These are phyloP conservation scores for Arthrobotrys megalospora DNA, from an alignment of 2,329 filamentous ascomycete genomes.

Conservation along the genomic window DNA sequence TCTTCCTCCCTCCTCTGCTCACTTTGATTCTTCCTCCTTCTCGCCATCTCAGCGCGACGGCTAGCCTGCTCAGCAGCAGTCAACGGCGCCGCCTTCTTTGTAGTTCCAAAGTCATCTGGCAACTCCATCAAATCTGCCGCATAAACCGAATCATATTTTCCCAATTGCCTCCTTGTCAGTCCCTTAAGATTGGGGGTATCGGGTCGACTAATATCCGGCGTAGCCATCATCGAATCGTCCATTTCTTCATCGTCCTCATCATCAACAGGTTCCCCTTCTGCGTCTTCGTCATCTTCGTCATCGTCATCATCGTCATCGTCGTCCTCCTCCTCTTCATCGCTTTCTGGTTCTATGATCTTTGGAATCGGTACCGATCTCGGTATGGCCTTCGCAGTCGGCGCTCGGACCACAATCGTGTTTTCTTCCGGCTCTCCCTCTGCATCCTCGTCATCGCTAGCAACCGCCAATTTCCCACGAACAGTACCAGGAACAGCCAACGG, in stretches of 20 bases:
- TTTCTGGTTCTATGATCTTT: slow-evolving; percentile 41
- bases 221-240: slow-evolving; percentile 61
- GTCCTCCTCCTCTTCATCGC: slow-evolving; percentile 45
- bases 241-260: slow-evolving; percentile 63
- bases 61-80: slow-evolving; percentile 82
- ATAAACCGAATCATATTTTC: slow-evolving; percentile 72
- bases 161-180: slow-evolving; percentile 78
- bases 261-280: slow-evolving; percentile 43
- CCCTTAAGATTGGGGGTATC: slow-evolving; percentile 75
- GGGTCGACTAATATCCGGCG: slow-evolving; percentile 65
- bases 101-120: slow-evolving; percentile 67
- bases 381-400: slow-evolving; percentile 11
- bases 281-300: slow-evolving; percentile 61
- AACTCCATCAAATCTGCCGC: slow-evolving; percentile 68
- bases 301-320: slow-evolving; percentile 48
- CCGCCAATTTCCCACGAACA: slow-evolving; percentile 64
- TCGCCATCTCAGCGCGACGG: slow-evolving; percentile 81
- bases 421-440: slow-evolving; percentile 65
- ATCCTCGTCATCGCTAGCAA: slow-evolving; percentile 67
- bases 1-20: slow-evolving; percentile 85
- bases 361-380: slow-evolving; percentile 30
- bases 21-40: slow-evolving; percentile 80
- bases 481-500: slow-evolving; percentile 27
- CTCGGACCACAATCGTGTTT: slow-evolving; percentile 64
- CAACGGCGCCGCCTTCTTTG: slow-evolving; percentile 66